A percentile compares a stretch with the other conserved stretches of the same genome.
These are phyloP conservation scores for Betula pendula DNA, from an alignment of 306 rosid species.

Conservation along the genomic window DNA sequence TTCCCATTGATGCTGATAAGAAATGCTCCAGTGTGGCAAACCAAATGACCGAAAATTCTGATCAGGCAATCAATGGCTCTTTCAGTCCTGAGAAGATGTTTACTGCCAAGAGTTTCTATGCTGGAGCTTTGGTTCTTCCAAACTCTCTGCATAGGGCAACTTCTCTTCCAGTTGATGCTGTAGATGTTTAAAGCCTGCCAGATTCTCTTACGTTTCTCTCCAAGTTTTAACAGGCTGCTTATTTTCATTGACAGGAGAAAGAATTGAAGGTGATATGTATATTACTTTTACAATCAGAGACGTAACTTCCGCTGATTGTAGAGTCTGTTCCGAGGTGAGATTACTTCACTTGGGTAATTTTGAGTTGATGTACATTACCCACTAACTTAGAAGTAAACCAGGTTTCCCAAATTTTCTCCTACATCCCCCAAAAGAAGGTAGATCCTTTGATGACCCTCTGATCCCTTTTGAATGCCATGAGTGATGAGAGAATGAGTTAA, in stretches of 20 bases:
- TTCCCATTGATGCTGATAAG: conserved; percentile 32
- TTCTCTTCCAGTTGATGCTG: conserved; percentile 95
- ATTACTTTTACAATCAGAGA: conserved; percentile 21
- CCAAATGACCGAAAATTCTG: conserved; percentile 31
- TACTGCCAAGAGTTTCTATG: conserved; percentile 64
- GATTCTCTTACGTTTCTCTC: conserved; percentile 19
- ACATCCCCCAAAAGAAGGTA: conserved; percentile 19
- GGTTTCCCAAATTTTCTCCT: conserved; percentile 10
- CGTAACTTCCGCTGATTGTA: conserved; percentile 24
- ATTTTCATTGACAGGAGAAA: conserved; percentile 24
- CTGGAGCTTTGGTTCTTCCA: conserved; percentile 63
- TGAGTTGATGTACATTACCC: conserved; percentile 30
- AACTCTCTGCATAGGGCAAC: conserved; percentile 81
- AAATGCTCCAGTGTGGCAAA: conserved; percentile 31
- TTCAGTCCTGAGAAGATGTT: conserved; percentile 46
- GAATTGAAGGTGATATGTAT: conserved; percentile 20
- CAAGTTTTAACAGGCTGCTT: conserved; percentile 13
- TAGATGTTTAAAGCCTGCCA: conserved; percentile 48
- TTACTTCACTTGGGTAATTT: conserved; percentile 21
- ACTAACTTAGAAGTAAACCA: conserved; percentile 24
- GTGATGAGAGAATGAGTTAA: not conserved
- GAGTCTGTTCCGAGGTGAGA: conserved; percentile 28
- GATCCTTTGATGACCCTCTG: not conserved
- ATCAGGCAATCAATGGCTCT: conserved; percentile 27
- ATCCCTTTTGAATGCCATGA: not conserved